Evolutionary conservation across 129 eudicot species (phyloP).

Genomic region (Cynara cardunculus): DNA sequence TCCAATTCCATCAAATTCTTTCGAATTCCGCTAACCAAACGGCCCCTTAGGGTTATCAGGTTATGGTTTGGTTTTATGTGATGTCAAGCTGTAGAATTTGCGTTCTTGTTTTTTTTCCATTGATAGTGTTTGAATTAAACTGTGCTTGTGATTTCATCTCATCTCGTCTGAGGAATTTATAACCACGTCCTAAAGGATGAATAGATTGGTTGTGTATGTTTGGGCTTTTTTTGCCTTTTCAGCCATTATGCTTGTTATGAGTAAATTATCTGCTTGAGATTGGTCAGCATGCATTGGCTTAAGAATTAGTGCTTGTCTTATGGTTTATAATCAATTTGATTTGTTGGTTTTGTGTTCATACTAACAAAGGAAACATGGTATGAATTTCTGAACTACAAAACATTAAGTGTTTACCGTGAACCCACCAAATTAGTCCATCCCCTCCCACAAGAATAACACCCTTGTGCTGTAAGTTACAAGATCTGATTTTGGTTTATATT

Average conservation of each 20-base stretch:
- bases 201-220: not conserved
- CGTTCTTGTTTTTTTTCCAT: not conserved
- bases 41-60: no score
- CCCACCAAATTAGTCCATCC: not conserved
- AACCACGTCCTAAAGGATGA: not conserved
- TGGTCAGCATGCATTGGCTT: not conserved
- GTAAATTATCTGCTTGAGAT: not conserved
- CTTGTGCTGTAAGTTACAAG: not conserved
- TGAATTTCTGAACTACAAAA: not conserved
- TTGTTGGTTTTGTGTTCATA: not conserved
- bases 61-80: not conserved
- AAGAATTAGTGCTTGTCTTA: not conserved
- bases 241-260: not conserved
- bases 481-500: constrained; percentile 5
- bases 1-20: no score
- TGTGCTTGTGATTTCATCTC: not conserved
- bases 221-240: not conserved
- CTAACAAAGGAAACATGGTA: not conserved
- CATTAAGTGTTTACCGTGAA: not conserved
- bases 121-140: not conserved
- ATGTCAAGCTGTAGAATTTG: not conserved
- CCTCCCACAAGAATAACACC: not conserved
- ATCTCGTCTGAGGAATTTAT: not conserved
- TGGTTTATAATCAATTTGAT: not conserved
- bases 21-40: no score